Percentiles rank a stretch among this genome's conserved stretches.
Evolutionary conservation across 768 basidiomycete genomes (phyloP).

Genomic region (Boletus insuetus): DNA sequence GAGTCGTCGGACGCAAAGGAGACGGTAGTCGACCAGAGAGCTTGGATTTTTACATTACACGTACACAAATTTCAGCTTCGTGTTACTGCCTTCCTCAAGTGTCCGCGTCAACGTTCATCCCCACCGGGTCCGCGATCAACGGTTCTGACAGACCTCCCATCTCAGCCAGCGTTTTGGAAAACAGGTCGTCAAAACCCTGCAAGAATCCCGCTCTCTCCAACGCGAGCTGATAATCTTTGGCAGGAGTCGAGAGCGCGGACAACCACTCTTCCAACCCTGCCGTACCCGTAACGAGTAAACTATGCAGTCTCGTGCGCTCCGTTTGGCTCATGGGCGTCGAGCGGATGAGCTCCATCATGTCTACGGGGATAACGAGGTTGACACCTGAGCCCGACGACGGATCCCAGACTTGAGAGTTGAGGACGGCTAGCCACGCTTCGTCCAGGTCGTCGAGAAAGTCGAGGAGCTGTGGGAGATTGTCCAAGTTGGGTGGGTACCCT

Average conservation of each 20-base stretch:
- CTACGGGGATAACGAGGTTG: constrained; percentile 43
- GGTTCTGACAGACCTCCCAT: constrained; percentile 46
- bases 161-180: constrained; percentile 57
- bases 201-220: constrained; percentile 54
- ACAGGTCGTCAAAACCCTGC: constrained; percentile 62
- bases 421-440: constrained; percentile 66
- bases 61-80: not conserved
- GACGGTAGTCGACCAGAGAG: constrained; percentile 26
- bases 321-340: constrained; percentile 62
- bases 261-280: constrained; percentile 72
- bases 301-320: constrained; percentile 66
- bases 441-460: constrained; percentile 75
- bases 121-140: constrained; percentile 14
- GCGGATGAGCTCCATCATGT: constrained; percentile 31
- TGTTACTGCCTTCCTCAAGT: too few relatives aligned
- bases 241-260: constrained; percentile 26
- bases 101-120: too few relatives aligned
- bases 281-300: constrained; percentile 59
- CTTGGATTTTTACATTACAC: not conserved
- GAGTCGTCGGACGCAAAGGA: constrained; percentile 50
- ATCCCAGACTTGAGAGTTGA: constrained; percentile 68
- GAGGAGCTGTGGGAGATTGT: constrained; percentile 50
- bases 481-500: constrained; percentile 52
- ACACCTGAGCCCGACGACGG: constrained; percentile 39
- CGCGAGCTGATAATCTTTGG: constrained; percentile 32